Percentiles rank a stretch among this genome's conserved stretches.
phyloP scores from a whole-genome alignment of 345 rosid genomes.

The Heritiera fomes region DNA sequence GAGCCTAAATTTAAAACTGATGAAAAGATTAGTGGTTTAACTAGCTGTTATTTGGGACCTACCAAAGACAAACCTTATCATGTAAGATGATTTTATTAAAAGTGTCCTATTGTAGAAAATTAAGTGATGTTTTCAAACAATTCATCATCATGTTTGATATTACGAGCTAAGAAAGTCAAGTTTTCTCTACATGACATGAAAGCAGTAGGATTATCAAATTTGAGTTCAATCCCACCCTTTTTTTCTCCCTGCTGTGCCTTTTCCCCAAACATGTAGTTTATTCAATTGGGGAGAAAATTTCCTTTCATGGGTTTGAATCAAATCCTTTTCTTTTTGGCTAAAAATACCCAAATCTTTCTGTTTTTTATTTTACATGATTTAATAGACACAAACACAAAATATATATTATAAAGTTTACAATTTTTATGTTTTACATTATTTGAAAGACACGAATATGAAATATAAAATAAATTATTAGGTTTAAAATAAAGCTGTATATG shows the following conservation, averaged over 20 bases:
- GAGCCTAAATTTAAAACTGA: too few species aligned
- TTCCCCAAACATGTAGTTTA: too few species aligned
- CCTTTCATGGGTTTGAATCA: not conserved
- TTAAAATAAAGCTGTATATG: too few species aligned
- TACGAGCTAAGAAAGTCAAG: not conserved
- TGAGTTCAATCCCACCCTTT: not conserved
- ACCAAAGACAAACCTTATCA: not conserved
- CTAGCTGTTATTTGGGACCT: not conserved
- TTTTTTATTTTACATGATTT: too few species aligned
- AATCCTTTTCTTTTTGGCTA: not conserved
- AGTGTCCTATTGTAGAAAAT: not conserved
- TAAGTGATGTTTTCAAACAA: not conserved
- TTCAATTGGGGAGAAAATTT: not conserved
- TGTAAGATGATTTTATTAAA: not conserved
- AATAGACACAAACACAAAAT: too few species aligned
- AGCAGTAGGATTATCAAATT: not conserved
- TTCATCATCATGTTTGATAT: not conserved
- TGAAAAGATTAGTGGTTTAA: not conserved
- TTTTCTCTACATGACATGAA: not conserved
- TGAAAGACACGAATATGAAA: too few species aligned
- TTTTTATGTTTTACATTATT: constrained; percentile 26
- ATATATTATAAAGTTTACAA: constrained; percentile 38
- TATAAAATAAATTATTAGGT: too few species aligned
- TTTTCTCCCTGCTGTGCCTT: too few species aligned
- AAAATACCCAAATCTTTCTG: not conserved